Conservation (phyloP, 768 basidiomycete species). For the Pleurotus sapidus region DNA sequence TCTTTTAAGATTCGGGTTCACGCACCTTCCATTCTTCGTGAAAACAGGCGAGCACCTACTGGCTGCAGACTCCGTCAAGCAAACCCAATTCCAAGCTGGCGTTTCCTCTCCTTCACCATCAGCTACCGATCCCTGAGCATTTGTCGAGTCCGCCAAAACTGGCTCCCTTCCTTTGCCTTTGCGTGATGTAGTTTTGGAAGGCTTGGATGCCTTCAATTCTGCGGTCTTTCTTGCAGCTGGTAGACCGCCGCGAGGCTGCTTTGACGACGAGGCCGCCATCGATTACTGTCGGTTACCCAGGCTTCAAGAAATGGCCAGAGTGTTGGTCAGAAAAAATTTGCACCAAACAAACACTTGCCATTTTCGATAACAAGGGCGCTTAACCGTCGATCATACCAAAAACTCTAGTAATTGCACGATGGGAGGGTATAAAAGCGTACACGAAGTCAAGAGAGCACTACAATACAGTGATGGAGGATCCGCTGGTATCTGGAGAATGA, state of each 20-base stretch:
- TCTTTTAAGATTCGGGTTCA: not conserved
- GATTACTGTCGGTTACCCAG: slow-evolving; percentile 21
- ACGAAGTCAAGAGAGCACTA: not conserved
- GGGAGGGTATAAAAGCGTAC: not conserved
- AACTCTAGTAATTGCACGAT: not conserved
- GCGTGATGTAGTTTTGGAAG: slow-evolving; percentile 26
- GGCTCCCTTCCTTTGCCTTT: slow-evolving; percentile 51
- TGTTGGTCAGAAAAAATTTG: slow-evolving; percentile 5
- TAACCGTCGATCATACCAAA: not conserved
- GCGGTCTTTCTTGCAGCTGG: slow-evolving; percentile 21
- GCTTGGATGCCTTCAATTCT: slow-evolving; percentile 16
- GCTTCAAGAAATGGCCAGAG: slow-evolving; percentile 7
- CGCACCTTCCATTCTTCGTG: slow-evolving; percentile 84
- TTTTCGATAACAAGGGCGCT: too few species aligned
- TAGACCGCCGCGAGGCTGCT: slow-evolving; percentile 33
- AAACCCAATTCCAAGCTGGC: slow-evolving; percentile 62
- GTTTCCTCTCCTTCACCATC: slow-evolving; percentile 24
- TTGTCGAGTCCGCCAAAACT: slow-evolving; percentile 17
- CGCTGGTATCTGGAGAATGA: not conserved
- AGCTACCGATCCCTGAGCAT: slow-evolving; percentile 19
- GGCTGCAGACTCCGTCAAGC: slow-evolving; percentile 65
- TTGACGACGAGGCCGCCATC: slow-evolving; percentile 44
- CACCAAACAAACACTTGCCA: slow-evolving; percentile 4
- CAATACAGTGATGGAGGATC: slow-evolving; percentile 3
- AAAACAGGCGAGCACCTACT: slow-evolving; percentile 73